phyloP scores from a whole-genome alignment of 148 eudicot species.

The Bassia scoparia region DNA sequence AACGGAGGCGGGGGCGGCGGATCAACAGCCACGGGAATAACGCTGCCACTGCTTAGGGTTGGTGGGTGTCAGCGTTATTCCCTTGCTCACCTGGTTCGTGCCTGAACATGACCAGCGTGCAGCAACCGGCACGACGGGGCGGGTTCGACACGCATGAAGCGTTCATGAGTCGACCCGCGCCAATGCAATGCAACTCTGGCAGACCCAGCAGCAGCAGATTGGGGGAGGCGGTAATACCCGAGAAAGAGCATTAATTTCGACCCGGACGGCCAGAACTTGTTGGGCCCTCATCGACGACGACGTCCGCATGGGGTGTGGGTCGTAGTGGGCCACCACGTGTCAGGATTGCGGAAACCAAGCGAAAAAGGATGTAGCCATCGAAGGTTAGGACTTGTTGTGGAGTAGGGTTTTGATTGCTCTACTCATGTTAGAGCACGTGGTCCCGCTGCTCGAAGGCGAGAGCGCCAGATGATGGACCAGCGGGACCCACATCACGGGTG shows the following conservation, averaged over 20 bases:
- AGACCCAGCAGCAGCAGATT: constrained; percentile 32
- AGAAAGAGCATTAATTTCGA: constrained; percentile 35
- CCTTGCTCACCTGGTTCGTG: constrained; percentile 55
- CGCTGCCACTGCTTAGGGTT: constrained; percentile 35
- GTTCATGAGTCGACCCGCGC: constrained; percentile 24
- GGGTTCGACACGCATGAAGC: constrained; percentile 16
- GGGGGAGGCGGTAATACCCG: constrained; percentile 16
- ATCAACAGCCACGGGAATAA: neutral
- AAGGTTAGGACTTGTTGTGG: constrained; percentile 82
- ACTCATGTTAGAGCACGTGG: constrained; percentile 98
- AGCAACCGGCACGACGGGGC: neutral
- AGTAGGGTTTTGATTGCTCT: constrained; percentile 87
- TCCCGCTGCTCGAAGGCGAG: constrained; percentile 76
- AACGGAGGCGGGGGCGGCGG: neutral
- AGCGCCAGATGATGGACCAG: constrained; percentile 37
- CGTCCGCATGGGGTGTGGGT: neutral
- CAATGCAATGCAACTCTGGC: constrained; percentile 44
- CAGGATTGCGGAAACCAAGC: constrained; percentile 94
- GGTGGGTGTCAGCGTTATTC: constrained; percentile 66
- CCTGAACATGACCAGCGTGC: constrained; percentile 18
- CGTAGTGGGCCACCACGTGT: constrained; percentile 49
- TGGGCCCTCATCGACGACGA: neutral
- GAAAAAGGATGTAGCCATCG: constrained; percentile 85
- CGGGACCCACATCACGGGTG: neutral
- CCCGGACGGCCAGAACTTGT: neutral